A percentile compares a stretch with the other conserved stretches of the same genome.
phyloP scores from a whole-genome alignment of 345 rosid genomes.

The Eucalyptus sp. region DNA sequence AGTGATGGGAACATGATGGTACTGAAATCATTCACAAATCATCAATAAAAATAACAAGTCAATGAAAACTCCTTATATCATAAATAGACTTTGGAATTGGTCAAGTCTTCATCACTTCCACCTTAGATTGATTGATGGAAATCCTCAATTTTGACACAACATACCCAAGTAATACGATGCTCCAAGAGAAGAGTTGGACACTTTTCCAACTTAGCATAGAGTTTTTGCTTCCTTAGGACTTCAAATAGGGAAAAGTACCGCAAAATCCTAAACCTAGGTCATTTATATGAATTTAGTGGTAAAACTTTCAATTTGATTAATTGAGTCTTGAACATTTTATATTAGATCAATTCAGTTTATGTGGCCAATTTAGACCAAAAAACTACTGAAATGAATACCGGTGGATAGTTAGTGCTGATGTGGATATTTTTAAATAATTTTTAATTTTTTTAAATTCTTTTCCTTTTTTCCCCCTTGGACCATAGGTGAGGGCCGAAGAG shows the following conservation, averaged over 20 bases:
- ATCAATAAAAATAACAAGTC: background rate
- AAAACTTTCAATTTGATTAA: no score
- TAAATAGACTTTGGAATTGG: background rate
- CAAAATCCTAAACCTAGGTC: no score
- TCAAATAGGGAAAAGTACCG: accelerated
- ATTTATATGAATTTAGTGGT: no score
- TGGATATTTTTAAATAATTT: no score
- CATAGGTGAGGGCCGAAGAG: accelerated
- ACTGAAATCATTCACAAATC: background rate
- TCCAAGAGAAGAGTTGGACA: background rate
- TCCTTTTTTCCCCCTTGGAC: no score
- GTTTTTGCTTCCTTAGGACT: background rate
- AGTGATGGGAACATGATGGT: background rate
- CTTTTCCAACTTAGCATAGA: background rate
- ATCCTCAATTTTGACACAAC: background rate
- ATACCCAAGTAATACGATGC: no score
- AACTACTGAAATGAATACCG: accelerated
- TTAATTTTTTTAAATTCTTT: accelerated
- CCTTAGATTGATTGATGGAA: background rate
- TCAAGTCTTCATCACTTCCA: no score
- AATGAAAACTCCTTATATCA: accelerated
- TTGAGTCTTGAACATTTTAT: no score
- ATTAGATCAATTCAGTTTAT: accelerated
- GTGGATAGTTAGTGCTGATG: accelerated
- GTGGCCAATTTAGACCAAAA: no score